These are phyloP conservation scores for Hortaea sp. DNA, from an alignment of 2,329 filamentous ascomycete species.

Conservation along the genomic window DNA sequence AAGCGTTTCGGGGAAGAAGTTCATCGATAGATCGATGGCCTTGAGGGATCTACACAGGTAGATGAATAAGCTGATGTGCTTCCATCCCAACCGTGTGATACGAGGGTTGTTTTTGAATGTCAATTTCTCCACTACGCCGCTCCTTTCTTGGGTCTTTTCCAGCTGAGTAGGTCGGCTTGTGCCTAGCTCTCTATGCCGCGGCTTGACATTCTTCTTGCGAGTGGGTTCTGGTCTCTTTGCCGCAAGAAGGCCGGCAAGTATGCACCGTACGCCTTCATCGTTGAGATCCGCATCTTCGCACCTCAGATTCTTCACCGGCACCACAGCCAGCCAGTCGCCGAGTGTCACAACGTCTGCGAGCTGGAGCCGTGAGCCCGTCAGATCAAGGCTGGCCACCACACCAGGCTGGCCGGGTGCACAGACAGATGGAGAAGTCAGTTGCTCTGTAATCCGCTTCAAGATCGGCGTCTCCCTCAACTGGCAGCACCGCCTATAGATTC, in stretches of 20 bases:
- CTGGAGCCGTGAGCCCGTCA: slow-evolving; percentile 76
- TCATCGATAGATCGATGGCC: slow-evolving; percentile 74
- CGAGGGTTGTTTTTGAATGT: slow-evolving; percentile 82
- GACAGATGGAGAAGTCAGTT: slow-evolving; percentile 64
- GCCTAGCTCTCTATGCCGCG: slow-evolving; percentile 15
- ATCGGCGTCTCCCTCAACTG: slow-evolving; percentile 88
- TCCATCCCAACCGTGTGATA: slow-evolving; percentile 81
- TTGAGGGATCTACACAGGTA: slow-evolving; percentile 83
- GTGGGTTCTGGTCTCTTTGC: slow-evolving; percentile 54
- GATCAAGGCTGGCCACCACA: slow-evolving; percentile 70
- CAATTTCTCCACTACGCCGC: slow-evolving; percentile 75
- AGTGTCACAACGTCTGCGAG: slow-evolving; percentile 76
- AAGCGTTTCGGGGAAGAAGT: slow-evolving; percentile 56
- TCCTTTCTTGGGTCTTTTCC: slow-evolving; percentile 32
- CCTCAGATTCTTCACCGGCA: slow-evolving; percentile 77
- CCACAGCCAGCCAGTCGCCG: slow-evolving; percentile 86
- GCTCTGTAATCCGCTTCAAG: slow-evolving; percentile 81
- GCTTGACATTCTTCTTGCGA: slow-evolving; percentile 17
- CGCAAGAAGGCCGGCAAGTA: slow-evolving; percentile 76
- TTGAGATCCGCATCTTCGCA: slow-evolving; percentile 79
- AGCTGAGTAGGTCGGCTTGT: slow-evolving; percentile 6
- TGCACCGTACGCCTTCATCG: slow-evolving; percentile 76
- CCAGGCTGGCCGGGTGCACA: slow-evolving; percentile 55
- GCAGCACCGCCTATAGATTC: slow-evolving; percentile 90
- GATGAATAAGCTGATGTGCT: slow-evolving; percentile 77